These are phyloP conservation scores for Kodamaea anthophila DNA, from an alignment of 1,139 yeast genomes.

Conservation along the genomic window DNA sequence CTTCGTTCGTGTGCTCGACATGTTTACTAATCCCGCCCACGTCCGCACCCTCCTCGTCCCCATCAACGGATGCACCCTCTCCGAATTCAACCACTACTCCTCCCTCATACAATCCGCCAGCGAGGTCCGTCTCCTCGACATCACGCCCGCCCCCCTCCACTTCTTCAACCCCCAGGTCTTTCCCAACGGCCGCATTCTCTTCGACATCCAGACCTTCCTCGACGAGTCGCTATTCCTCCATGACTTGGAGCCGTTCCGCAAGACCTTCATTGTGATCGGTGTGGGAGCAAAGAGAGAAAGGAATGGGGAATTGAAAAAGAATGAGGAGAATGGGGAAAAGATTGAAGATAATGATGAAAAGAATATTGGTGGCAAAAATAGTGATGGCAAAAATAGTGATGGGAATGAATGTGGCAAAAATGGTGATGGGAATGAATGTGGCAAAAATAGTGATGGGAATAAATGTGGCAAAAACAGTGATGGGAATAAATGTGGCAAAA, in stretches of 20 bases:
- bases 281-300: conserved; percentile 48
- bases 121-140: conserved; percentile 70
- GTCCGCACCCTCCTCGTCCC: conserved; percentile 72
- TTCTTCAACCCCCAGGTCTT: conserved; percentile 78
- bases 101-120: conserved; percentile 41
- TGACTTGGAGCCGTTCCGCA: conserved; percentile 86
- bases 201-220: conserved; percentile 44
- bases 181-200: conserved; percentile 68
- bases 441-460: too few relatives aligned
- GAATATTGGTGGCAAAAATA: too few relatives aligned
- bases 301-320: too few relatives aligned
- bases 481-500: too few relatives aligned
- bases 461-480: too few relatives aligned
- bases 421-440: too few relatives aligned
- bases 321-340: too few relatives aligned
- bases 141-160: conserved; percentile 55
- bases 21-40: conserved; percentile 50
- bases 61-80: conserved; percentile 44
- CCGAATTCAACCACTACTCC: conserved; percentile 44
- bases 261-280: conserved; percentile 65
- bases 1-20: too few relatives aligned
- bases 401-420: too few relatives aligned
- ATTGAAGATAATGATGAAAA: too few relatives aligned
- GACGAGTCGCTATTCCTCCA: conserved; percentile 61
- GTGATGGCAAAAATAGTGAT: too few relatives aligned